These are phyloP conservation scores for Paramarasmius palmivorus DNA, from an alignment of 1,284 basidiomycete genomes.

Conservation along the genomic window DNA sequence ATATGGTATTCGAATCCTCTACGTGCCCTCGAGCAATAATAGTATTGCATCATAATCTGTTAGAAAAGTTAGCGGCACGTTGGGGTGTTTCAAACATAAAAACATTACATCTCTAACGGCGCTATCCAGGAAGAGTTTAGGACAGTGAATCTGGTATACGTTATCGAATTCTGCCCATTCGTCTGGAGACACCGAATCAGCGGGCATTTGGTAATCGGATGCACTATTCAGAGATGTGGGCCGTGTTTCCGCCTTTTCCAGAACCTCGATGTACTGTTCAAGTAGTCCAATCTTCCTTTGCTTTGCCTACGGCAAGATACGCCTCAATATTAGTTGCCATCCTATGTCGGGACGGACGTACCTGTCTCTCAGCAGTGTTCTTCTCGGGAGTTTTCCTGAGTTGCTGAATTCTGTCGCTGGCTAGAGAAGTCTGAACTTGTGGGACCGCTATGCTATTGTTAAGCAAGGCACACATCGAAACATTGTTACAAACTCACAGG, in stretches of 20 bases:
- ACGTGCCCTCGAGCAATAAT: conserved; percentile 77
- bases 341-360: neutral
- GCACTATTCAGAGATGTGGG: conserved; percentile 32
- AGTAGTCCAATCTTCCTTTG: conserved; percentile 61
- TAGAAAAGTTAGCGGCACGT: conserved; percentile 5
- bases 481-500: conserved; percentile 50
- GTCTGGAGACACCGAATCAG: conserved; percentile 61
- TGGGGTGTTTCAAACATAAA: neutral
- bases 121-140: conserved; percentile 82
- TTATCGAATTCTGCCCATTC: conserved; percentile 89
- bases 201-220: conserved; percentile 62
- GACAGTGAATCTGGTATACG: conserved; percentile 89
- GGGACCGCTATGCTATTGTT: conserved; percentile 50
- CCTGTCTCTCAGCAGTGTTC: conserved; percentile 12
- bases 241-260: conserved; percentile 47
- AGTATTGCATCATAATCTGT: conserved; percentile 88
- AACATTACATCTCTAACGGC: conserved; percentile 75
- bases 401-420: conserved; percentile 54
- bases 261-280: conserved; percentile 59
- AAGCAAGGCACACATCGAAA: neutral
- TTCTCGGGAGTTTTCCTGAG: conserved; percentile 39
- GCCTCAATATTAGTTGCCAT: neutral
- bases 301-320: conserved; percentile 20
- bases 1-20: conserved; percentile 88
- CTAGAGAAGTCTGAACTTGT: conserved; percentile 70